phyloP scores from a whole-genome alignment of 805 yeast species.

The Kockiozyma suomiensis region DNA sequence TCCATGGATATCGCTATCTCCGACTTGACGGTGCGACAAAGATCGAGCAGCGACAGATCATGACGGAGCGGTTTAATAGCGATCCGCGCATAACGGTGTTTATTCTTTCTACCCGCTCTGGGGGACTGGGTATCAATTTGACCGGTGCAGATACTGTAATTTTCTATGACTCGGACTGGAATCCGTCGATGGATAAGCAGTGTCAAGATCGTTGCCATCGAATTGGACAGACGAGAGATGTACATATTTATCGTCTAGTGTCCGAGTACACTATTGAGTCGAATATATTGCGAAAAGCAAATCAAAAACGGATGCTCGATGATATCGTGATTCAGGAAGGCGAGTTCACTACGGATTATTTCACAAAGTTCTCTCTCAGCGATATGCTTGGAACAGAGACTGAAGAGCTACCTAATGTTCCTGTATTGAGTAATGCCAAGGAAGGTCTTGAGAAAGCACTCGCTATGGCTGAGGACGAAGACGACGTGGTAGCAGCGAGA shows the following conservation, averaged over 20 bases:
- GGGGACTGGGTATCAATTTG: constrained; percentile 95
- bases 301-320: constrained; percentile 77
- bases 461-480: constrained; percentile 95
- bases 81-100: constrained; percentile 72
- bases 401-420: constrained; percentile 33
- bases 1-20: constrained; percentile 92
- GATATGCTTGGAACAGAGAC: constrained; percentile 66
- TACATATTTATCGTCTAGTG: constrained; percentile 93
- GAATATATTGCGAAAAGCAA: constrained; percentile 82
- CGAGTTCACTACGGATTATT: constrained; percentile 96
- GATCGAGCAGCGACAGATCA: constrained; percentile 91
- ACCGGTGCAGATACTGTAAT: constrained; percentile 99
- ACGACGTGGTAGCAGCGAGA: constrained; percentile 72
- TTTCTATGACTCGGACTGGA: constrained; percentile 98
- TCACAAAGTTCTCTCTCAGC: constrained; percentile 80
- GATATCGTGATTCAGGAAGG: constrained; percentile 90
- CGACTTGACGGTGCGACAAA: constrained; percentile 97
- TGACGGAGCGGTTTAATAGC: constrained; percentile 89
- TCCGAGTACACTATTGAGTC: constrained; percentile 96
- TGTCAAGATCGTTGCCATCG: constrained; percentile 99
- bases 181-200: constrained; percentile 99
- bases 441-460: constrained; percentile 56
- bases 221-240: constrained; percentile 97
- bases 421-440: constrained; percentile 35
- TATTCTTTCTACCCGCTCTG: constrained; percentile 92